Base-by-base conservation (phyloP, 129 eudicot genomes). In the Ambrosia artemisiifolia region DNA sequence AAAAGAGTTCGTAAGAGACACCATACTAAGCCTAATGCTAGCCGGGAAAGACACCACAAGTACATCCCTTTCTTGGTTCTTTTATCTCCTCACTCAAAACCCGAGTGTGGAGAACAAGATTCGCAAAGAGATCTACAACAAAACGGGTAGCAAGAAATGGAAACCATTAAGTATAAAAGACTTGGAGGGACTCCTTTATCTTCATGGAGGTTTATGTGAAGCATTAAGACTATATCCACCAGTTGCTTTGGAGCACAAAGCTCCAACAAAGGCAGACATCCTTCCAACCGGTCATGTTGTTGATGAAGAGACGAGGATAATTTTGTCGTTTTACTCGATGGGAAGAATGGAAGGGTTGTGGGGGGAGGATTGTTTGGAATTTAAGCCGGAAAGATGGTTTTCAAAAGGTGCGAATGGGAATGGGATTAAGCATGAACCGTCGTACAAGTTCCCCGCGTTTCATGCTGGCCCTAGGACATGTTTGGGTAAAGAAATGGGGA, bases 1-100 rank as follows among this genome's bases (percentile, higher is more conserved):
- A 2, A 68, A 40, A 9, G n/a, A 32, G 47, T 68, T 68, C 32
- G n/a, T 68, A 49, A 68, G 35, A 16, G 73, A 68, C 33, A 33
- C 61, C 16, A 68, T 68, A 68, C 73, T 68, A 32, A 68, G 33
- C 18, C 47, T 49, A 2, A 68, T 68, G 62, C 4, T 68, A 8
- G 73, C 73, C 0, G 73, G 73, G 46, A 49, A 61, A 68, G 73
- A 68, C 33, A 68, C 73, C 61, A 68, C 73, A 68, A 68, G 73
- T 62, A 68, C 73, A 1, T 30, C 73, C 18, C 62, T 68, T 16
- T 68, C 73, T 49, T 68, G 62, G 73, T 68, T 68, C 47, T 68
- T 68, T 33, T 68, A 68, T 4, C 73, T 68, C 20, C 62, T 68
- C 51, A 28, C 73, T 5, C 73, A 33, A 68, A 49, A 68, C 73